Evolutionary conservation across 257 asterid species (phyloP).

Genomic region (Solanum sitiens): DNA sequence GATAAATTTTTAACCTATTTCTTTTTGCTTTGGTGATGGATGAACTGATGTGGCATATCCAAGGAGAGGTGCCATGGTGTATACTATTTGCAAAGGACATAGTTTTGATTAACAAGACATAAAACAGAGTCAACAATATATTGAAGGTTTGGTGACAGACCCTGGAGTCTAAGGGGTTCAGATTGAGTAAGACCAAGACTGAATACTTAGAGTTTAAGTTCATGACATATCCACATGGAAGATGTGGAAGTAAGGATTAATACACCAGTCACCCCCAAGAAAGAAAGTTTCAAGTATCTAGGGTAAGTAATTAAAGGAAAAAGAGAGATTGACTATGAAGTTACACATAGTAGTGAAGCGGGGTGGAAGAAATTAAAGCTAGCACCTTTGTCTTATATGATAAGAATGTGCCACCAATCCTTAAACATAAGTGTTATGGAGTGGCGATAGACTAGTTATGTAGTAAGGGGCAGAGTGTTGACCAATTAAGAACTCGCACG

Average conservation of each 20-base stretch:
- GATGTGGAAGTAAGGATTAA: not conserved
- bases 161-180: not conserved
- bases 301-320: not conserved
- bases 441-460: not conserved
- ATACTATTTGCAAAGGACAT: not conserved
- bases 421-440: not conserved
- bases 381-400: not conserved
- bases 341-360: not conserved
- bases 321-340: not conserved
- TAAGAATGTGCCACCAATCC: not conserved
- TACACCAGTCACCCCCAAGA: not conserved
- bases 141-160: not conserved
- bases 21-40: not conserved
- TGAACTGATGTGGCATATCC: not conserved
- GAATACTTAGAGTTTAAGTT: not conserved
- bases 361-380: not conserved
- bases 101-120: not conserved
- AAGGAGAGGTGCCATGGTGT: not conserved
- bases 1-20: not conserved
- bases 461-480: not conserved
- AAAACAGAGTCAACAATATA: not conserved
- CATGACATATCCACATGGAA: not conserved
- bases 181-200: not conserved
- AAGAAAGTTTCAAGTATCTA: not conserved
- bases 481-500: not conserved